Evolutionary conservation across 2,329 filamentous ascomycete species (phyloP).

Genomic region (Trichoderma sp.): DNA sequence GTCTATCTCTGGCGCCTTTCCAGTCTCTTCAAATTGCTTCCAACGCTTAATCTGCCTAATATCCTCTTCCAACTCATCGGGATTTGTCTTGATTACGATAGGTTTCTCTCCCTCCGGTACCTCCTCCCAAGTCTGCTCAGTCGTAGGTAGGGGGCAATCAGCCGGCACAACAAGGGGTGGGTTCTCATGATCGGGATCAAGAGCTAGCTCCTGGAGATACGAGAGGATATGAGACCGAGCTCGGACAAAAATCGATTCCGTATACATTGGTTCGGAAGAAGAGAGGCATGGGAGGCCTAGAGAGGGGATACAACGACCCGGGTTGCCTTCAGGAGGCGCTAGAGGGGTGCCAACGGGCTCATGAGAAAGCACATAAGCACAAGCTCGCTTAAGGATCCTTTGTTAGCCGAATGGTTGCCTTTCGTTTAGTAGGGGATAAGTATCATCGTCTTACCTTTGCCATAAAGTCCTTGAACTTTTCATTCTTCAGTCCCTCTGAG

Average conservation of each 20-base stretch:
- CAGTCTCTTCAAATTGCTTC: constrained; percentile 35
- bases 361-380: constrained; percentile 60
- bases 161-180: neutral
- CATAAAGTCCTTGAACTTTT: constrained; percentile 52
- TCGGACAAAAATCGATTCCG: constrained; percentile 63
- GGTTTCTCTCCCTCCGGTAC: constrained; percentile 38
- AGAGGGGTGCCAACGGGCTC: constrained; percentile 56
- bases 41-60: constrained; percentile 33
- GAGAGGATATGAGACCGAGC: constrained; percentile 56
- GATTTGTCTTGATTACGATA: constrained; percentile 28
- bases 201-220: constrained; percentile 62
- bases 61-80: constrained; percentile 31
- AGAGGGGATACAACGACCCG: constrained; percentile 42
- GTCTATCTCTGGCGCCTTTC: constrained; percentile 32
- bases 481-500: constrained; percentile 43
- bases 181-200: constrained; percentile 43
- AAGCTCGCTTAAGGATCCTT: constrained; percentile 49
- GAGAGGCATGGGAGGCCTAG: constrained; percentile 69
- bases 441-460: constrained; percentile 44
- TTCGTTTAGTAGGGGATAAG: constrained; percentile 6
- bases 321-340: constrained; percentile 53
- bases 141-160: constrained; percentile 15
- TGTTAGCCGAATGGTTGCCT: neutral
- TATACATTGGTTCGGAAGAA: constrained; percentile 60
- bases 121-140: constrained; percentile 37